Percentiles rank a stretch among this genome's conserved stretches.
Evolutionary conservation across 495 filamentous ascomycete species (phyloP).

Genomic region (Lasiosphaeriaceae sp.): DNA sequence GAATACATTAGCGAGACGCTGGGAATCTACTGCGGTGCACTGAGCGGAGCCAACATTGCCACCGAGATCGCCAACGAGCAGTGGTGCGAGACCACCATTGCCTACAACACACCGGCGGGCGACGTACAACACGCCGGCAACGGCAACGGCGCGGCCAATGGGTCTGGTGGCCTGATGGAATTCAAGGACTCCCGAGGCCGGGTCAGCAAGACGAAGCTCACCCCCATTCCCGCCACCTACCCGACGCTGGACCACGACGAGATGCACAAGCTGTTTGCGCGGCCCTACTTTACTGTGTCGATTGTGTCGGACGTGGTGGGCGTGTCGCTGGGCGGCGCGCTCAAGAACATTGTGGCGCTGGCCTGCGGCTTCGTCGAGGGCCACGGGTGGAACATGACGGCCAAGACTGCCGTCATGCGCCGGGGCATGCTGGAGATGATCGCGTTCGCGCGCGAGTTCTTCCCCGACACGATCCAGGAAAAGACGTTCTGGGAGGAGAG

Average conservation of each 20-base stretch:
- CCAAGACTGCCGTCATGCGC: slow-evolving; percentile 95
- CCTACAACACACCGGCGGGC: slow-evolving; percentile 88
- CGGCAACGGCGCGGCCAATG: slow-evolving; percentile 42
- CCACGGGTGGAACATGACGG: slow-evolving; percentile 95
- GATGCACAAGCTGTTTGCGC: slow-evolving; percentile 83
- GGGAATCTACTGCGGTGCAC: slow-evolving; percentile 93
- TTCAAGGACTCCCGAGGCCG: slow-evolving; percentile 63
- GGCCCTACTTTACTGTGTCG: slow-evolving; percentile 95
- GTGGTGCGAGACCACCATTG: slow-evolving; percentile 94
- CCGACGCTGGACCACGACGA: slow-evolving; percentile 75
- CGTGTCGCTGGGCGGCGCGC: slow-evolving; percentile 88
- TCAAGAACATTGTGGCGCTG: slow-evolving; percentile 96
- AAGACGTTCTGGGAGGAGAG: slow-evolving; percentile 94
- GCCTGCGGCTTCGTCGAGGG: slow-evolving; percentile 95
- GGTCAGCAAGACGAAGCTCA: slow-evolving; percentile 61
- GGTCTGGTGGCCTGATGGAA: slow-evolving; percentile 47
- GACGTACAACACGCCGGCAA: slow-evolving; percentile 47
- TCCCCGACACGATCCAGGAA: slow-evolving; percentile 69
- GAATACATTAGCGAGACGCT: slow-evolving; percentile 87
- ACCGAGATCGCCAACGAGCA: slow-evolving; percentile 92
- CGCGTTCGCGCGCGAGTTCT: slow-evolving; percentile 90
- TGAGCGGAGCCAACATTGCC: slow-evolving; percentile 96
- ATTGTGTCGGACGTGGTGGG: slow-evolving; percentile 91
- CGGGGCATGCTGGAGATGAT: slow-evolving; percentile 93
- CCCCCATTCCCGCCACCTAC: slow-evolving; percentile 71